Evolutionary conservation across 163 green algal species (phyloP).

Genomic region (Prototheca wickerhamii): DNA sequence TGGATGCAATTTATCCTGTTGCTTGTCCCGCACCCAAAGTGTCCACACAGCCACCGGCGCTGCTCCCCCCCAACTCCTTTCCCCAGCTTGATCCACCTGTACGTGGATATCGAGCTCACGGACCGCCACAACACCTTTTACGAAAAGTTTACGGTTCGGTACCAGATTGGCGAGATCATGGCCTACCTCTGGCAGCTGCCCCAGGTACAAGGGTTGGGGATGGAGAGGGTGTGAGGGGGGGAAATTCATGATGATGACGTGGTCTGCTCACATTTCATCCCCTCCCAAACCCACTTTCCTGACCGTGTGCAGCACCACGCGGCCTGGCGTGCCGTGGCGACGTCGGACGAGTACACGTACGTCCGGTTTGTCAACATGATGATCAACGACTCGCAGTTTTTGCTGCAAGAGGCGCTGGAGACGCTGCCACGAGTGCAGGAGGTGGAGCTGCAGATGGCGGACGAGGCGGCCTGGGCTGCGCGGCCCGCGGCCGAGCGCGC

Average conservation of each 20-base stretch:
- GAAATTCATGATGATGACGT: too few relatives aligned
- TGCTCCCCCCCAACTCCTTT: neutral
- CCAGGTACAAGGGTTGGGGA: too few relatives aligned
- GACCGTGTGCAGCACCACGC: slow-evolving; percentile 12
- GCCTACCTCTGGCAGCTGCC: slow-evolving; percentile 26
- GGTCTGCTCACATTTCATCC: slow-evolving; percentile 1
- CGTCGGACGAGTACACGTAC: slow-evolving; percentile 11
- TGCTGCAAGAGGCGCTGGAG: slow-evolving; percentile 77
- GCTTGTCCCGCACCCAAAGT: neutral
- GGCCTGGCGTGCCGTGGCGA: slow-evolving; percentile 18
- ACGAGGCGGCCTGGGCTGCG: slow-evolving; percentile 38
- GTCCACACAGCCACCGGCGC: neutral
- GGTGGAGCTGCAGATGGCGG: slow-evolving; percentile 46
- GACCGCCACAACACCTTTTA: slow-evolving; percentile 78
- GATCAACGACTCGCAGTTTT: slow-evolving; percentile 78
- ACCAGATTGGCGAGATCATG: slow-evolving; percentile 68
- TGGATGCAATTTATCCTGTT: neutral
- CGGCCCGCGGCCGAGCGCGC: slow-evolving; percentile 26
- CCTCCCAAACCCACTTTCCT: neutral
- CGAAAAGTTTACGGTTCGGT: slow-evolving; percentile 85
- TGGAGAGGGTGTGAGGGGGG: too few relatives aligned
- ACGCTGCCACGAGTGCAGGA: slow-evolving; percentile 51
- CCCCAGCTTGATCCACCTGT: slow-evolving; percentile 68
- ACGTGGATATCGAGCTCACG: slow-evolving; percentile 85
- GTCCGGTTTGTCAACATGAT: slow-evolving; percentile 80